These are phyloP conservation scores for Blattamonas nauphoetae DNA, from an alignment of 78 protist species.

Conservation along the genomic window DNA sequence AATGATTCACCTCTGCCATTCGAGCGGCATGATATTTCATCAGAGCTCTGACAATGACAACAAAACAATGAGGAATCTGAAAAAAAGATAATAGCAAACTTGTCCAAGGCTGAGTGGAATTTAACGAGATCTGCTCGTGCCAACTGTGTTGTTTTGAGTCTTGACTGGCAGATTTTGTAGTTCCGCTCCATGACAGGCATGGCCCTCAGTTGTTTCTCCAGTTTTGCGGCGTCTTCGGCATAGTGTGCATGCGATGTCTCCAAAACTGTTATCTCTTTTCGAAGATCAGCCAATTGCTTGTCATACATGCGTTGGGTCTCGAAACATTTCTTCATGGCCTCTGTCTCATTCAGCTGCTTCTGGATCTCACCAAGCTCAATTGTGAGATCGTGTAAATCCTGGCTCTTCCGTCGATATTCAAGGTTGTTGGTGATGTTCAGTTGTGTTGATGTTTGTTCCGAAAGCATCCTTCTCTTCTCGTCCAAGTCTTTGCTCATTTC, in stretches of 20 bases:
- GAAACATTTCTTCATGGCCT: too few relatives aligned
- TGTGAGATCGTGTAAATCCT: too few relatives aligned
- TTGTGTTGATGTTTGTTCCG: not conserved
- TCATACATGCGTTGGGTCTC: too few relatives aligned
- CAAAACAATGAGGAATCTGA: not conserved
- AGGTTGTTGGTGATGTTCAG: not conserved
- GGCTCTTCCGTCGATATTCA: too few relatives aligned
- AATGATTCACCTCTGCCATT: constrained; percentile 85
- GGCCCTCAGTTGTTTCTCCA: not conserved
- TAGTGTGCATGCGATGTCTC: not conserved
- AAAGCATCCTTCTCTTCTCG: not conserved
- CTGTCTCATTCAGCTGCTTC: too few relatives aligned
- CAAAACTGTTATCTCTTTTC: not conserved
- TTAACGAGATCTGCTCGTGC: not conserved
- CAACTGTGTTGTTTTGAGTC: not conserved
- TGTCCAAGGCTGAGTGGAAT: not conserved
- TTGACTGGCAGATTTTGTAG: not conserved
- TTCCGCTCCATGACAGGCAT: not conserved
- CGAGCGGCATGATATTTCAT: constrained; percentile 60
- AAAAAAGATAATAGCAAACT: not conserved
- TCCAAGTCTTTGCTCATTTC: not conserved
- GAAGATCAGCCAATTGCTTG: not conserved
- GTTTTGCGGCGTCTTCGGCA: not conserved
- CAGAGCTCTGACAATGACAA: constrained; percentile 32
- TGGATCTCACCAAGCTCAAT: too few relatives aligned